Evolutionary conservation across 306 rosid species (phyloP), one percentile per base, ranked within the genome.

Genomic region (Lablab purpureus): DNA sequence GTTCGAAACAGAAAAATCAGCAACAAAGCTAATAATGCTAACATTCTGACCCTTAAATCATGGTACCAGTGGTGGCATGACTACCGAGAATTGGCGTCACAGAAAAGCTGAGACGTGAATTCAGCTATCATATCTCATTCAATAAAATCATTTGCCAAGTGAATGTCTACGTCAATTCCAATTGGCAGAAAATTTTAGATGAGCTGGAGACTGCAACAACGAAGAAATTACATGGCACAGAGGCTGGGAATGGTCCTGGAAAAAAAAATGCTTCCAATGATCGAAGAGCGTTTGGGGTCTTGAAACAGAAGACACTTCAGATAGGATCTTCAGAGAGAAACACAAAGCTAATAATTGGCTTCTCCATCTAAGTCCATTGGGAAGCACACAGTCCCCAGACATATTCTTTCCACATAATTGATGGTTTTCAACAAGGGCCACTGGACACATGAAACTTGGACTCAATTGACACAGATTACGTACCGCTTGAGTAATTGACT

Each of bases 351-450:
- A 77, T 62, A 90, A 54, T 10, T 90, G 87, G 66, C 81, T 73
- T 81, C 89, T 90, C 89, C 88, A 79, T 58, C 54, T 66, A 64
- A 74, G 79, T 67, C 85, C 89, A 71, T 65, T 82, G 41, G 85
- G 79, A 46, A 82, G 82, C 54, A 78, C 74, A 60, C 50, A 62
- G 52, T 86, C 83, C 40, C 83, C 83, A 25, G 2, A 30, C 43
- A 6, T 30, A 50, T 71, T 71, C 67, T 81, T 79, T 62, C 65
- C 85, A 62, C 81, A 49, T 17, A 80, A 65, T 55, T 86, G 79
- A 82, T 85, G 85, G 82, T 90, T 90, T 81, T 90, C 94, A 23
- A 88, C 81, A 59, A 90, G 89, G 49, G 83, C 80, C 23, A 88
- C 83, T 18, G 90, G 92, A 52, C 69, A 81, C 79, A 68, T 68